These are phyloP conservation scores for Lactarius tabidus DNA, from an alignment of 768 basidiomycete species.

Conservation along the genomic window DNA sequence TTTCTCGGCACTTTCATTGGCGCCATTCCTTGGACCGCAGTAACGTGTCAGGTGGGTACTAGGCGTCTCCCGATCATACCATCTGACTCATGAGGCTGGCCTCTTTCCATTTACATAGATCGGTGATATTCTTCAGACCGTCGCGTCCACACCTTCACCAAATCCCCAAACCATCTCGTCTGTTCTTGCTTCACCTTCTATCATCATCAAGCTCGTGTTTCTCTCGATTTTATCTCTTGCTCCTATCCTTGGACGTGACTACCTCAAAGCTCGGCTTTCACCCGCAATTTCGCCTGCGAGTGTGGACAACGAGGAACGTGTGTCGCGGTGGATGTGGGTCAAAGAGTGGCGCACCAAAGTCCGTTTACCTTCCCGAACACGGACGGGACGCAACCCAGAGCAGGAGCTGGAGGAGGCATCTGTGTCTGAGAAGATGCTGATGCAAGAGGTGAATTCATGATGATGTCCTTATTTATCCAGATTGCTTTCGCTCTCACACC, in stretches of 20 bases:
- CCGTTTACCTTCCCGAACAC: slow-evolving; percentile 48
- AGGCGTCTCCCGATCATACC: background rate
- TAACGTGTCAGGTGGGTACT: slow-evolving; percentile 73
- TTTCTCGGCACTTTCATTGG: slow-evolving; percentile 81
- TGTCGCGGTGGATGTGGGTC: slow-evolving; percentile 58
- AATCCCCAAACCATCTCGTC: slow-evolving; percentile 78
- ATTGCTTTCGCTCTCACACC: slow-evolving; percentile 15
- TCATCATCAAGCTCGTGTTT: slow-evolving; percentile 78
- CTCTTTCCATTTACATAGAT: slow-evolving; percentile 43
- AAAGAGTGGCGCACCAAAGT: slow-evolving; percentile 64
- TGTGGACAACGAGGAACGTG: slow-evolving; percentile 35
- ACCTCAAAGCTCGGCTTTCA: slow-evolving; percentile 55
- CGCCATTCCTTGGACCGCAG: slow-evolving; percentile 83
- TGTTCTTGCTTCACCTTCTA: slow-evolving; percentile 76
- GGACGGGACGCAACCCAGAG: slow-evolving; percentile 34
- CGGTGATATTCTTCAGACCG: slow-evolving; percentile 82
- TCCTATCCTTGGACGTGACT: slow-evolving; percentile 75
- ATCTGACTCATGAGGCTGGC: background rate
- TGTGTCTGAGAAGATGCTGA: slow-evolving; percentile 16
- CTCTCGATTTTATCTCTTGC: slow-evolving; percentile 82
- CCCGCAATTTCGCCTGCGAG: slow-evolving; percentile 25
- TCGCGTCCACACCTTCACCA: slow-evolving; percentile 67
- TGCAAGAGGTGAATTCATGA: slow-evolving; percentile 10
- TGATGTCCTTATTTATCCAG: slow-evolving; percentile 19
- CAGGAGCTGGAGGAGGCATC: slow-evolving; percentile 15